Conservation (phyloP, 768 basidiomycete genomes). For the Mycena belliarum region DNA sequence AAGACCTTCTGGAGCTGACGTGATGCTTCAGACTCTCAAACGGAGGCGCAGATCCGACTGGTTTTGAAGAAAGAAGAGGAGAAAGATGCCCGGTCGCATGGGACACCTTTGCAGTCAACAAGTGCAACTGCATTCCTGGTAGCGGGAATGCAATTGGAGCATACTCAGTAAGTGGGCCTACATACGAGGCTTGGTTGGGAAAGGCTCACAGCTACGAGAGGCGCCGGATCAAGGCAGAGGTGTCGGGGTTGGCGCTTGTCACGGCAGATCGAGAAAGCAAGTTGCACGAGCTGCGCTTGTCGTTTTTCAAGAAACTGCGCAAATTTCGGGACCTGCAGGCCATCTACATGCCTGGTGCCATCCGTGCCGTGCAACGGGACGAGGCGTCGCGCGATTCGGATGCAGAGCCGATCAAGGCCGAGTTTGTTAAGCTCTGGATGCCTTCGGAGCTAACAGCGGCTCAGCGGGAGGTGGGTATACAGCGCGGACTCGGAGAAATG, state of each 20-base stretch:
- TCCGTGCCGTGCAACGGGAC: background rate
- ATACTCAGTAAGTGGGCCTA: background rate
- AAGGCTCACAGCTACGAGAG: background rate
- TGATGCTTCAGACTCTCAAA: background rate
- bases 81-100: background rate
- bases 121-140: background rate
- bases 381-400: background rate
- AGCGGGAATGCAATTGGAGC: background rate
- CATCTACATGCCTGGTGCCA: background rate
- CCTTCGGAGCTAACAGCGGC: background rate
- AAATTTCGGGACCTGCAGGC: background rate
- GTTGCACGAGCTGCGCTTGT: background rate
- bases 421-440: background rate
- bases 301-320: background rate
- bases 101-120: background rate
- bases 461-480: background rate
- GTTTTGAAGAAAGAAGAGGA: background rate
- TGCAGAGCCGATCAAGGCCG: background rate
- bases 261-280: slow-evolving; percentile 1
- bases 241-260: background rate
- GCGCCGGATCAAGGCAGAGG: background rate
- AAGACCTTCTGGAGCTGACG: background rate
- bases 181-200: background rate
- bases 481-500: background rate
- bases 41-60: background rate